Evolutionary conservation across 108 stramenopile genomes (phyloP), one percentile per base, ranked within the genome.

Genomic region (Fragilaria radians): DNA sequence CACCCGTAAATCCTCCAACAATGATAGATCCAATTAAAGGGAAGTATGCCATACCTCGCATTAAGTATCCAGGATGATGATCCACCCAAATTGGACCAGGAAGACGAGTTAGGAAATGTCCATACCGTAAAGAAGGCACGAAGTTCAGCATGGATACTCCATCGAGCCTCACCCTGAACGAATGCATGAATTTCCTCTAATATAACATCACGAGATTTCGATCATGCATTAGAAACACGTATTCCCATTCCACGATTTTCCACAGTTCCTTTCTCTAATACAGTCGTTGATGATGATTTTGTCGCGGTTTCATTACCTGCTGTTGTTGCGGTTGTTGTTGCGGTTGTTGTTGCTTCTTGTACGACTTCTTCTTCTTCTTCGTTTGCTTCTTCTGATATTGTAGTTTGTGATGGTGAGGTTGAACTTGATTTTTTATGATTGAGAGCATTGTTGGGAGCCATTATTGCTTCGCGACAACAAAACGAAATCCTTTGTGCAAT

Each of bases 41-140:
- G 42, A 90, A 85, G 54, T 83, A 82, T n/a, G 62, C 52, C 83
- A 85, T 87, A 22, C 85, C 84, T 26, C 73, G 54, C 85, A 86
- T 86, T 28, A 86, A 51, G 65, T 62, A 80, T 32, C 84, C 84
- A 18, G 88, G 88, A 67, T 85, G 81, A 7, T 65, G 56, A 67
- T 85, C 84, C 1, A 81, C 62, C 82, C 76, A 79, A 34, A 70
- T 65, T 23, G 88, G 88, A n/a, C 67, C 64, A 22, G 82, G 84
- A 23, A 89, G 48, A 25, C 83, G 66, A 1, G 88, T 86, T 1
- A 89, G 28, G 52, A 89, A 89, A 42, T 59, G 71, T 74, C 65
- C 73, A 76, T 24, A 79, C 57, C 5, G 79, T 83, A 42, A 78
- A 77, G 54, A 83, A 83, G 29, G 67, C 52, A 32, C 81, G 72